Evolutionary conservation across 2,329 filamentous ascomycete genomes (phyloP), one percentile per base, ranked within the genome.

Genomic region (Fonsecaea multimorphosa): DNA sequence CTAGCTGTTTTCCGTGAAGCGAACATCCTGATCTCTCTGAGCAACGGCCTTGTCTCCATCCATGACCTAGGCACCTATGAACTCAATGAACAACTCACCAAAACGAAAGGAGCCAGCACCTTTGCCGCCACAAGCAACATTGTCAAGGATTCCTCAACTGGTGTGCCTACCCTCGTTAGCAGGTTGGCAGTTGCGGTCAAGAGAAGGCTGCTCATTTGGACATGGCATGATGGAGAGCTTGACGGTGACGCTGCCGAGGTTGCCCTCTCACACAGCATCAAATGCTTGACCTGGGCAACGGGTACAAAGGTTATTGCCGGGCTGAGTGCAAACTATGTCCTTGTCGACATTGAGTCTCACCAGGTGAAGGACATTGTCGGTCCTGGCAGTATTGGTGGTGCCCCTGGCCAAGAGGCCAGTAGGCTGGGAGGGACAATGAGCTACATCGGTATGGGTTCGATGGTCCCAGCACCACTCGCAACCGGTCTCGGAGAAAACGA

Each of bases 121-220:
- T 98, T 99, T 77, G 93, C 94, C 1, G 92, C 97, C 51, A 97
- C 93, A 1, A 96, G 92, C 69, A 97, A 98, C 77, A 96, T 98
- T 62, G 90, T 96, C 71, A 94, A 95, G 76, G 95, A 99, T 77
- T 81, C 88, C 5, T 87, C 87, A 57, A 97, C 92, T 0, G 91
- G 91, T 27, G 93, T 99, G 57, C 93, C 93, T 0, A 92, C 94
- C 71, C 96, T 99, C 63, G 93, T 98, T 70, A 96, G 92, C 62
- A 86, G 93, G 40, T 82, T 99, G 58, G 95, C 93, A 6, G 94
- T 99, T 11, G 93, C 93, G 3, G 92, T 97, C 36, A 98, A 98
- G 83, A 85, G 95, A 74, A 91, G 91, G 73, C 83, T 99, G 59
- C 78, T 98, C 67, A 80, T 97, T 62, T 99, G 95, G 93, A 91